Conservation (phyloP, 2,329 filamentous ascomycete species). For the Diaporthe vaccinii region DNA sequence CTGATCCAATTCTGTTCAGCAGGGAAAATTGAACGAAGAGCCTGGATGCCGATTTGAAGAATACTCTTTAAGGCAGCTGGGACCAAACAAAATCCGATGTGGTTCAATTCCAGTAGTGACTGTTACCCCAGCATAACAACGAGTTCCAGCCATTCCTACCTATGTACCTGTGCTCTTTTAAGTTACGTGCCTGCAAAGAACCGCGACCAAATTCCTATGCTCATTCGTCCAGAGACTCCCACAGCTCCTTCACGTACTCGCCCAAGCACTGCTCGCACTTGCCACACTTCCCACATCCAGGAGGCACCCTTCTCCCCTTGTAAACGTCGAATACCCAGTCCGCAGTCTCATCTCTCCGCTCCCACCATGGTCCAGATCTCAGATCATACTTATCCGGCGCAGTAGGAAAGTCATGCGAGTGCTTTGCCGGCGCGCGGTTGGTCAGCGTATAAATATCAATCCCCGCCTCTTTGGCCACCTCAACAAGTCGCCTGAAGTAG, state of each 20-base stretch:
- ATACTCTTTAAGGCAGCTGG: no score
- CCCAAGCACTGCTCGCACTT: neutral
- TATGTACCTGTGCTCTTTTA: neutral
- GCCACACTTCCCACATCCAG: neutral
- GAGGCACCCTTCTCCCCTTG: neutral
- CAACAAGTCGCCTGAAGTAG: slow-evolving; percentile 1
- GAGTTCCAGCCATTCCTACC: neutral
- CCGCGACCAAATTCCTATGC: neutral
- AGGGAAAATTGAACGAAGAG: neutral
- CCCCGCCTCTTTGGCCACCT: neutral
- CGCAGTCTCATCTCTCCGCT: neutral
- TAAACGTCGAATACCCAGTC: neutral
- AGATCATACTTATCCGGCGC: slow-evolving; percentile 7
- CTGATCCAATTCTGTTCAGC: no score
- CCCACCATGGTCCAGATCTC: neutral
- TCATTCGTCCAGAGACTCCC: neutral
- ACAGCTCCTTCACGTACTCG: neutral
- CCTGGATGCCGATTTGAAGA: neutral
- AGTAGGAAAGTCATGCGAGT: slow-evolving; percentile 1
- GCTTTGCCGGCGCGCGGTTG: neutral
- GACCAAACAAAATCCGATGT: no score
- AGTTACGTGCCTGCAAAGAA: neutral
- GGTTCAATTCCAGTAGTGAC: no score
- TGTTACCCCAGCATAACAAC: no score
- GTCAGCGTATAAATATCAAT: slow-evolving; percentile 10